phyloP scores from a whole-genome alignment of 257 asterid genomes.

The Petunia axillaris region DNA sequence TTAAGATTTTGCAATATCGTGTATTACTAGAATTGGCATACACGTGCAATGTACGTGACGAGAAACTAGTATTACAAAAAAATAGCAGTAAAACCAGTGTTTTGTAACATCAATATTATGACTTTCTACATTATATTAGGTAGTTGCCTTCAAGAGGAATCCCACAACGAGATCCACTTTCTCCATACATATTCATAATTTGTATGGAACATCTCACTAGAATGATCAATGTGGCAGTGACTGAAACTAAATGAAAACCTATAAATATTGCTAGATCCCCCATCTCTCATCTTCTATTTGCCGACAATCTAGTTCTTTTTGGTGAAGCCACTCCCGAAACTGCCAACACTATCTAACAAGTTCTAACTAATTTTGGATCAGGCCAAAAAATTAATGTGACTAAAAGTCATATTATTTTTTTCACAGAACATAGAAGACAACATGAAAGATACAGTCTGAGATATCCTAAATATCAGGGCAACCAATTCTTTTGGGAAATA shows the following conservation, averaged over 20 bases:
- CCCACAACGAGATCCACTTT: not conserved
- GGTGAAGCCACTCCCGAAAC: not conserved
- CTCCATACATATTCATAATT: not conserved
- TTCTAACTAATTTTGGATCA: not conserved
- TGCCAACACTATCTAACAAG: not conserved
- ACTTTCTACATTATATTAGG: too few relatives aligned
- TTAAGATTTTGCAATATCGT: too few relatives aligned
- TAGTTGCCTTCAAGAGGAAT: not conserved
- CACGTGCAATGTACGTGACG: too few relatives aligned
- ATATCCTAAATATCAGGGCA: not conserved
- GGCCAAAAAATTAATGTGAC: not conserved
- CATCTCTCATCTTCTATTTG: not conserved
- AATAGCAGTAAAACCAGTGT: too few relatives aligned
- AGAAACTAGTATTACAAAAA: too few relatives aligned
- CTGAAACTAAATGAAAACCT: not conserved
- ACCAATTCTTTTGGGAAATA: not conserved
- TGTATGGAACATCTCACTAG: too few relatives aligned
- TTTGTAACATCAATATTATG: too few relatives aligned
- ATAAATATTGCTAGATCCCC: not conserved
- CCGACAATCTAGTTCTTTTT: not conserved
- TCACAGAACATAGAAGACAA: not conserved
- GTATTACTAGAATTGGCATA: too few relatives aligned
- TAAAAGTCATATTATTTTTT: not conserved
- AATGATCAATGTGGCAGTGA: not conserved
- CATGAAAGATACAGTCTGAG: not conserved